phyloP scores from a whole-genome alignment of 371 early-diverging fungal genomes.

The Syncephalastrum sp. region DNA sequence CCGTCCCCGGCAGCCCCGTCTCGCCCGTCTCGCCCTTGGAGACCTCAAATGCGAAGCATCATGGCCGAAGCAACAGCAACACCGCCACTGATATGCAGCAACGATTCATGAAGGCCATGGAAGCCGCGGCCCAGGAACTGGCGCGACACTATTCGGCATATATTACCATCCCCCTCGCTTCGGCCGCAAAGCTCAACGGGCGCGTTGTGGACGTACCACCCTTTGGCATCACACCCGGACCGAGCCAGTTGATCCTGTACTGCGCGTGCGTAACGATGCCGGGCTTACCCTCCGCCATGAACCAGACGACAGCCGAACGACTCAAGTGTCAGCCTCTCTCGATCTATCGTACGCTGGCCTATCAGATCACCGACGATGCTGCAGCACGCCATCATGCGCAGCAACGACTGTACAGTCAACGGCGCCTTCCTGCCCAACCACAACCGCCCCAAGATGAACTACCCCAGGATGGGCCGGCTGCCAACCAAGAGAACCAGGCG shows the following conservation, averaged over 20 bases:
- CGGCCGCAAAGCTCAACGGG: slow-evolving; percentile 24
- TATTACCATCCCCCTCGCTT: slow-evolving; percentile 23
- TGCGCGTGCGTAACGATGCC: slow-evolving; percentile 30
- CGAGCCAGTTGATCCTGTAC: slow-evolving; percentile 40
- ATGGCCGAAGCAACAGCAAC: background rate
- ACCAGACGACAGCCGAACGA: slow-evolving; percentile 25
- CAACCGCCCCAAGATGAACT: background rate
- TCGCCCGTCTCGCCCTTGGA: too few relatives aligned
- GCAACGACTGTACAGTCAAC: slow-evolving; percentile 19
- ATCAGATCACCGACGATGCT: slow-evolving; percentile 25
- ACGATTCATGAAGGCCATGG: slow-evolving; percentile 23
- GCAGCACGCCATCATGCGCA: slow-evolving; percentile 16
- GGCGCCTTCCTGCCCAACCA: slow-evolving; percentile 4
- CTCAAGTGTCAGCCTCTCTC: slow-evolving; percentile 38
- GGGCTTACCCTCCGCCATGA: slow-evolving; percentile 34
- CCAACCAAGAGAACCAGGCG: background rate
- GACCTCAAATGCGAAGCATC: too few relatives aligned
- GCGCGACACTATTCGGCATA: slow-evolving; percentile 1
- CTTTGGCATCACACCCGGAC: slow-evolving; percentile 28
- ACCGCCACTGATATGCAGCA: background rate
- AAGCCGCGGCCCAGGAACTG: slow-evolving; percentile 20
- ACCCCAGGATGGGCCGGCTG: background rate
- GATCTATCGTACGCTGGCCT: slow-evolving; percentile 27
- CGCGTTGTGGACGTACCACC: slow-evolving; percentile 40
- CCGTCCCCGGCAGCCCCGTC: too few relatives aligned